phyloP scores from a whole-genome alignment of 306 rosid genomes.

The Pterocarpus santalinus region DNA sequence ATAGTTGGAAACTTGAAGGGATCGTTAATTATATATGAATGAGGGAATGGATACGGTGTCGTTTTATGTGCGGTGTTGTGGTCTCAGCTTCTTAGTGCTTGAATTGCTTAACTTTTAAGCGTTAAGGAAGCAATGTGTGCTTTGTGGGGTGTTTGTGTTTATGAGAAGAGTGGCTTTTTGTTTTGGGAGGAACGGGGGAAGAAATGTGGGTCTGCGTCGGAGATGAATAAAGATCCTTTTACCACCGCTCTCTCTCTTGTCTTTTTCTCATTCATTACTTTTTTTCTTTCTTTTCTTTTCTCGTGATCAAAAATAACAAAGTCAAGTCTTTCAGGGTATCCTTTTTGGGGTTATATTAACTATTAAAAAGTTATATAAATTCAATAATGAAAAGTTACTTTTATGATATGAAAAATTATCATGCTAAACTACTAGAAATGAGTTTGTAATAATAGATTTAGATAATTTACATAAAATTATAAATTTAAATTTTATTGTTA shows the following conservation, averaged over 20 bases:
- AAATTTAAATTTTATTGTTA: too few species aligned
- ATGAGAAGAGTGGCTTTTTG: not conserved
- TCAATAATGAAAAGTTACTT: not conserved
- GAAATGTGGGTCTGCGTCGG: conserved; percentile 19
- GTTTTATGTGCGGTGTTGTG: not conserved
- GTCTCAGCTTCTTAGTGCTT: not conserved
- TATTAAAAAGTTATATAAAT: too few species aligned
- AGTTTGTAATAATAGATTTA: too few species aligned
- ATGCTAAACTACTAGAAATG: too few species aligned
- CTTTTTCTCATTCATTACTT: conserved; percentile 3
- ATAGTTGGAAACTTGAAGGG: not conserved
- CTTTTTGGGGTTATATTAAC: not conserved
- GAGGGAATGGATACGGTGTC: conserved; percentile 4
- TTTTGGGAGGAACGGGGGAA: not conserved
- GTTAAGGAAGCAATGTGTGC: not conserved
- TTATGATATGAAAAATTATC: too few species aligned
- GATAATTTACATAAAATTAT: too few species aligned
- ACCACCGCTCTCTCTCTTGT: conserved; percentile 38
- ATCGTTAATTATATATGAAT: not conserved
- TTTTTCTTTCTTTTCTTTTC: not conserved
- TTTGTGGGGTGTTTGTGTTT: not conserved
- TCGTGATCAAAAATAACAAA: not conserved
- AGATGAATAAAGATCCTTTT: not conserved
- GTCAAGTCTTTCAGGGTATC: not conserved
- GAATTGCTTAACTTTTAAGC: conserved; percentile 33